These are phyloP conservation scores for Dendrobium catenatum DNA, from an alignment of 106 monocot species.

Conservation along the genomic window DNA sequence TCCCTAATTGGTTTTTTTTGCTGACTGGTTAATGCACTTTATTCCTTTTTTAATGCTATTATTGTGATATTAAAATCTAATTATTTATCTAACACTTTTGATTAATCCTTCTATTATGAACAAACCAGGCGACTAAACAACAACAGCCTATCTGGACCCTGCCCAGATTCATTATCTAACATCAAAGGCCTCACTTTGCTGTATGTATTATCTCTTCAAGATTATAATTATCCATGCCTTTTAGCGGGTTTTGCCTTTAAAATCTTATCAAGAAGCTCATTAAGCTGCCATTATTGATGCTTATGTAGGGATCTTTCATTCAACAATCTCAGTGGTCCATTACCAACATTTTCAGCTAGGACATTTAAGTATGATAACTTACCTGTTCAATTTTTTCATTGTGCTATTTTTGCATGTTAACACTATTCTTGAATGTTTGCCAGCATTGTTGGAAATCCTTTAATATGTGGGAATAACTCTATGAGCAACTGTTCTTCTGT, in stretches of 20 bases:
- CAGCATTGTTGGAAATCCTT: slow-evolving; percentile 85
- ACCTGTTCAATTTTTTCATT: neutral
- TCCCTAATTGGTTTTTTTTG: neutral
- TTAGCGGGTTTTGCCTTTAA: neutral
- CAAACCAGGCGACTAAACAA: slow-evolving; percentile 66
- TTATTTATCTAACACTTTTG: neutral
- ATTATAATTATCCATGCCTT: neutral
- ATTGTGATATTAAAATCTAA: neutral
- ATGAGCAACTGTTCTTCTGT: slow-evolving; percentile 70
- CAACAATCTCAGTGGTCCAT: slow-evolving; percentile 79
- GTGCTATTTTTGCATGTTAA: neutral
- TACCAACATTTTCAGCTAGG: slow-evolving; percentile 71
- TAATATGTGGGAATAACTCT: slow-evolving; percentile 64
- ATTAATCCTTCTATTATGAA: slow-evolving; percentile 13
- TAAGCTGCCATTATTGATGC: neutral
- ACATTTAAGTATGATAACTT: slow-evolving; percentile 65
- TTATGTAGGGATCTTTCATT: slow-evolving; percentile 79
- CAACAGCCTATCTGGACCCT: slow-evolving; percentile 78
- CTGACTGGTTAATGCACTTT: neutral
- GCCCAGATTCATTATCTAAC: slow-evolving; percentile 77
- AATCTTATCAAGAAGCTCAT: neutral
- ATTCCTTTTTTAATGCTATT: neutral
- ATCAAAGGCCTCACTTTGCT: slow-evolving; percentile 81
- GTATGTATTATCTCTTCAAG: slow-evolving; percentile 35
- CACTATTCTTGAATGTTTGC: slow-evolving; percentile 8